These are phyloP conservation scores for Dryadomyces sulphureus DNA, from an alignment of 2,329 filamentous ascomycete species.

Conservation along the genomic window DNA sequence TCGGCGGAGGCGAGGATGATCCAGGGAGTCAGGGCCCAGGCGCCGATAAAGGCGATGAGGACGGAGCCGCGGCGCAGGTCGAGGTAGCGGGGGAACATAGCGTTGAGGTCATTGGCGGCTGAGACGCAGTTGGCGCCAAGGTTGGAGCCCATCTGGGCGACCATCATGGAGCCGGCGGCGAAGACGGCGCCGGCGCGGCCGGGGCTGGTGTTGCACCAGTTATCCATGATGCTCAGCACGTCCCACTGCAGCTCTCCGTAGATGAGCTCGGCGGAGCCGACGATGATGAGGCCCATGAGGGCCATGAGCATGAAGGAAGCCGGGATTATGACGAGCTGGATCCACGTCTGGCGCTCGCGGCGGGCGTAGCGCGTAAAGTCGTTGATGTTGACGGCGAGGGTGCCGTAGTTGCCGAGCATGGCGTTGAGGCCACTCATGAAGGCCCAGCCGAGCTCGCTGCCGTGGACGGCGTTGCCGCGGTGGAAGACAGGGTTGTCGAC, in stretches of 20 bases:
- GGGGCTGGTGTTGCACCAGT: conserved; percentile 6
- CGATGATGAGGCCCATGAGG: conserved; percentile 22
- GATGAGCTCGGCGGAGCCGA: conserved; percentile 22
- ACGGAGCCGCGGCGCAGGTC: conserved; percentile 20
- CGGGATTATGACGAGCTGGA: conserved; percentile 18
- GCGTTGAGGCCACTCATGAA: conserved; percentile 16
- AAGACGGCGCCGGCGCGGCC: conserved; percentile 13
- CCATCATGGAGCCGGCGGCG: conserved; percentile 9
- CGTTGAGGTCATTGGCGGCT: conserved; percentile 21
- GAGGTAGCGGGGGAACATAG: conserved; percentile 19
- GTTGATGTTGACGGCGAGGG: conserved; percentile 33
- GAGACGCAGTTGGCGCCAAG: conserved; percentile 19
- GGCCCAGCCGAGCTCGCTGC: conserved; percentile 11
- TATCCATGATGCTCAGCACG: conserved; percentile 8
- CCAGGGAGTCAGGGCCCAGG: conserved; percentile 15
- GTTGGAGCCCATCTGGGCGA: conserved; percentile 12
- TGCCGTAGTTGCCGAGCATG: conserved; percentile 9
- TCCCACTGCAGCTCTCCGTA: conserved; percentile 18
- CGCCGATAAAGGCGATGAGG: conserved; percentile 9
- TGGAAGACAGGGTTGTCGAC: conserved; percentile 2
- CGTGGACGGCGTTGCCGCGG: neutral
- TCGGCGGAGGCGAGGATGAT: conserved; percentile 11
- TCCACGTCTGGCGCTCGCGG: conserved; percentile 21
- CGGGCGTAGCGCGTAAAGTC: conserved; percentile 25
- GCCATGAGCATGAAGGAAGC: conserved; percentile 20